Base-by-base conservation (phyloP, 768 basidiomycete species). In the Amanita thiersii region DNA sequence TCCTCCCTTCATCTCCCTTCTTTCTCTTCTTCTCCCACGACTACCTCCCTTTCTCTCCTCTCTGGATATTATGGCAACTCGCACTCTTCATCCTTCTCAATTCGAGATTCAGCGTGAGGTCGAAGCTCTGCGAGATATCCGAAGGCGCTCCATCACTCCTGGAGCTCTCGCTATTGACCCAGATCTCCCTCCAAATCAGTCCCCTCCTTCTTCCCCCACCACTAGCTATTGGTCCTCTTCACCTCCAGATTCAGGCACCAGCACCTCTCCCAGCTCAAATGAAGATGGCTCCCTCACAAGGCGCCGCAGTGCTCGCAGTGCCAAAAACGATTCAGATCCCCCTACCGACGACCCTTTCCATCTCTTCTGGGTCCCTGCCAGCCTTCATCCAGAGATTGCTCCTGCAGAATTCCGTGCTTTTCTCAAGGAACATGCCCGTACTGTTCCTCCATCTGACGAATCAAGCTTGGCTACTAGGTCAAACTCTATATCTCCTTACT, bases 281-380 rank as follows among this genome's bases (percentile, higher is more conserved):
- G 49, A 56, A 41, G 51, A 46, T 20, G 44, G 39, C 32, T 44
- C 54, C 36, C 32, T 55, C 3, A 47, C 52, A 20, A 52, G 57
- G 14, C 51, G 50, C 35, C 51, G 47, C 37, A 61, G 65, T 46
- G 47, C 52, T 29, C 51, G 51, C 11, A 44, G 46, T 15, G 48
- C 50, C 36, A 50, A 52, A 25, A 44, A 45, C 40, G 43, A 47
- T 44, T 49, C 53, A 14, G 47, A 52, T 37, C 49, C 64, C 43
- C 66, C 65, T 49, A 64, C 59, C 35, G 81, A 87, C 52, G 88
- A 94, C 64, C 83, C 87, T 2, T 81, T 82, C 53, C 86, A 90
- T 61, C 77, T 97, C 49, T 98, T 98, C 72, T 99, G 96, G 96
- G 91, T 99, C 20, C 96, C 96, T 40, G 96, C 96, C 11, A 78